phyloP scores from a whole-genome alignment of 495 filamentous ascomycete species.

The Podospora pseudopauciseta region DNA sequence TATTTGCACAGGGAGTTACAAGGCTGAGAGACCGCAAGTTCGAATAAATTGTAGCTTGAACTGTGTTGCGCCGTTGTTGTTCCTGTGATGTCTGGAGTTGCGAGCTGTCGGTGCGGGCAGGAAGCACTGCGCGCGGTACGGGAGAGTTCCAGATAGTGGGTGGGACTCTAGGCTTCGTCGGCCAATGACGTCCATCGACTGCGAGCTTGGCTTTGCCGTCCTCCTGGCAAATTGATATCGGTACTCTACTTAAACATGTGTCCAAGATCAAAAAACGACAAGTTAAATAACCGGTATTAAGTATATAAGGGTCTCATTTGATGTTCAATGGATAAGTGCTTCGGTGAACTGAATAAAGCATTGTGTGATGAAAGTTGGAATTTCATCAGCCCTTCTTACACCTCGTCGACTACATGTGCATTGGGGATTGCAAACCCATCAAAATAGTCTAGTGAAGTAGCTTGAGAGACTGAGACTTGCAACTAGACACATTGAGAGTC shows the following conservation, averaged over 20 bases:
- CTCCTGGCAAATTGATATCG: neutral
- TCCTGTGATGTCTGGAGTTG: neutral
- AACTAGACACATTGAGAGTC: no score
- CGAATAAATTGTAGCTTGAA: neutral
- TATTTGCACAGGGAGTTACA: neutral
- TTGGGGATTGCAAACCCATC: neutral
- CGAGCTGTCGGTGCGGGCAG: neutral
- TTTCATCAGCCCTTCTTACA: neutral
- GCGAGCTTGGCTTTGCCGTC: neutral
- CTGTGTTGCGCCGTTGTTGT: neutral
- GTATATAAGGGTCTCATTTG: no score
- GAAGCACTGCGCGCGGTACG: neutral
- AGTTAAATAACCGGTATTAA: neutral
- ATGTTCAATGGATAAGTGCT: no score
- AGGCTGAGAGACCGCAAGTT: neutral
- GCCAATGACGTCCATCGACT: neutral
- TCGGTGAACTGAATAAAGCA: neutral
- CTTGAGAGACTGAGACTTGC: neutral
- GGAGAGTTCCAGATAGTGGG: neutral
- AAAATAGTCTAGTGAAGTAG: neutral
- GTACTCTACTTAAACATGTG: no score
- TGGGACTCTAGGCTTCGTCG: neutral
- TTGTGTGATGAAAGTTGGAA: neutral
- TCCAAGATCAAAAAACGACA: neutral
- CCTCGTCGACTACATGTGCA: neutral